Evolutionary conservation across 2,329 filamentous ascomycete genomes (phyloP), one percentile per base, ranked within the genome.

Genomic region (Akanthomyces muscarius): DNA sequence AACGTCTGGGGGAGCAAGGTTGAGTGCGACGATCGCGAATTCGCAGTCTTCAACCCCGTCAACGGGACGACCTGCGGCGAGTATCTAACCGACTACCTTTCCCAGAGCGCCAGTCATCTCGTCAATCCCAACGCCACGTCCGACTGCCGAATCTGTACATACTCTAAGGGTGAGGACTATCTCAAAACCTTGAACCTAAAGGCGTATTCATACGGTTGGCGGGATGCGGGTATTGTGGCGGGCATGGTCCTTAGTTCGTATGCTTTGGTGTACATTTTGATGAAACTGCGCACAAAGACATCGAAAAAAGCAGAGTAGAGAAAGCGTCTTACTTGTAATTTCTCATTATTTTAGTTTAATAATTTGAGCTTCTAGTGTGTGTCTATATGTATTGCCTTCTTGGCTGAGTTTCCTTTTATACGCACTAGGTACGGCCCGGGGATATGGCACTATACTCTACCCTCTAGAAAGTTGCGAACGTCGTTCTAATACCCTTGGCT

Each of bases 121-220:
- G 66, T 83, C 56, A 90, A 90, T 68, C 85, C 87, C 0, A 78
- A 85, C 4, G 85, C 82, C 0, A 85, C 77, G 0, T 68, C 73
- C 0, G 76, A 72, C 0, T 91, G 88, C 71, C 72, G 73, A 47
- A 86, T 90, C 0, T 91, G 88, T 68, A 77, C 85, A 65, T 90
- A 85, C 70, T 73, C 71, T 1, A 73, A 69, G 21, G 87, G 86
- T 0, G 77, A 80, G 5, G 87, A 89, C 63, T 90, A 88, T 66
- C 71, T 90, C 2, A 68, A 73, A 2, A 84, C 79, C 0, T 65
- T 90, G 13, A 88, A 89, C 69, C 68, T 90, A 7, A 77, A 78
- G 1, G 78, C 84, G 4, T 85, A 89, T 66, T 84, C 79, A 64
- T 86, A 86, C 67, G 87, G 86, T 0, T 91, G 88, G 88, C 80